phyloP scores from a whole-genome alignment of 192 early-diverging fungal genomes.

The Coemansia sp. region DNA sequence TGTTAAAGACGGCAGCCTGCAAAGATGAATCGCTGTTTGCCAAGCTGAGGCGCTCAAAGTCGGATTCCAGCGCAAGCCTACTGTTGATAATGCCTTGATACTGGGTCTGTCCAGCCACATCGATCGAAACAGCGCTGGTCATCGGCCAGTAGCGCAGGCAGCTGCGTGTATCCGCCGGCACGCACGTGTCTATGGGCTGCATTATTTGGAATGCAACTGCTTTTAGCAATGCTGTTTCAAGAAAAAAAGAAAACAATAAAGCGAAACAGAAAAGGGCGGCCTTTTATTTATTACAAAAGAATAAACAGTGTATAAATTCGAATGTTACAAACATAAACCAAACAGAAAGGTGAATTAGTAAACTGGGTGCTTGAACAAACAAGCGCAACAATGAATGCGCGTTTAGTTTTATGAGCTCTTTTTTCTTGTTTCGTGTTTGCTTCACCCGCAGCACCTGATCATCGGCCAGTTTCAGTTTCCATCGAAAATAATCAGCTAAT shows the following conservation, averaged over 20 bases:
- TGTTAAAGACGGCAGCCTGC: conserved; percentile 9
- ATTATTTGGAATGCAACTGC: conserved; percentile 8
- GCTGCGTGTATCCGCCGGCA: conserved; percentile 34
- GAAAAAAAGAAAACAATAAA: neutral
- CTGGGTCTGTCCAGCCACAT: conserved; percentile 22
- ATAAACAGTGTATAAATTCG: too few species aligned
- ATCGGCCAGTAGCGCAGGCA: conserved; percentile 49
- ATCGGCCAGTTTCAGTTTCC: neutral
- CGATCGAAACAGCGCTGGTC: conserved; percentile 19
- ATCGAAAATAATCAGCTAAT: neutral
- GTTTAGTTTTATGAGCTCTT: neutral
- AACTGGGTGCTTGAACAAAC: too few species aligned
- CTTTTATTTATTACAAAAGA: too few species aligned
- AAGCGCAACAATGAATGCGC: neutral
- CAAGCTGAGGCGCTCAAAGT: conserved; percentile 25
- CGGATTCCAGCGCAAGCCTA: conserved; percentile 23
- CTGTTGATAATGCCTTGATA: conserved; percentile 15
- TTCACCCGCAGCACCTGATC: neutral
- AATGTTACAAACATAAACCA: too few species aligned
- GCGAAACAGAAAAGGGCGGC: too few species aligned
- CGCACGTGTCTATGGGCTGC: conserved; percentile 31
- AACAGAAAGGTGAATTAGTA: too few species aligned
- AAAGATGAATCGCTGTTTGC: conserved; percentile 2
- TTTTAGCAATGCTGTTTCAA: too few species aligned
- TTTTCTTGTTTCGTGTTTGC: neutral